Conservation (phyloP, 2,329 filamentous ascomycete species). For the Nigrospora osmanthi region DNA sequence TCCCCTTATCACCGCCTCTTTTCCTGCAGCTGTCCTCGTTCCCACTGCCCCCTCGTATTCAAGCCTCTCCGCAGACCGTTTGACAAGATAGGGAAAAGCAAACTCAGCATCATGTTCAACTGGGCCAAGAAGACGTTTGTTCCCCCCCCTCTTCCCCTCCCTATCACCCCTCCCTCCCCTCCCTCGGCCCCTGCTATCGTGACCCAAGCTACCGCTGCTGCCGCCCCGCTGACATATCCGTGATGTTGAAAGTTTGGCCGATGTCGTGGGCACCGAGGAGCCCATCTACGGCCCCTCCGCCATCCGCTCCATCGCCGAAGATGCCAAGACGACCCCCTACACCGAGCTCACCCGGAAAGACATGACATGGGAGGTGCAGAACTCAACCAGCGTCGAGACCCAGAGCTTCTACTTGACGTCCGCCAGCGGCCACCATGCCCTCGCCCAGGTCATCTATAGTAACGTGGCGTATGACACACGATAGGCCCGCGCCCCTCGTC, state of each 20-base stretch:
- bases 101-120: conserved; percentile 63
- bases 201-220: too few relatives aligned
- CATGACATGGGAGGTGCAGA: conserved; percentile 73
- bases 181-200: too few relatives aligned
- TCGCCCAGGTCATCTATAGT: conserved; percentile 94
- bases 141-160: too few relatives aligned
- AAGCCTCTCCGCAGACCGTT: too few relatives aligned
- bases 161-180: too few relatives aligned
- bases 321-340: conserved; percentile 70
- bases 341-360: conserved; percentile 72
- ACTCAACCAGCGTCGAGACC: conserved; percentile 86
- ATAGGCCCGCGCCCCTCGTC: not conserved
- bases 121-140: conserved; percentile 84
- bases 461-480: conserved; percentile 70
- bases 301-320: conserved; percentile 76
- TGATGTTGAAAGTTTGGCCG: conserved; percentile 44
- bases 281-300: conserved; percentile 88
- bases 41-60: too few relatives aligned
- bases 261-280: conserved; percentile 92
- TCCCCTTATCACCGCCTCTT: not conserved
- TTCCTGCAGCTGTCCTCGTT: not conserved
- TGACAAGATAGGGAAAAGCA: not conserved
- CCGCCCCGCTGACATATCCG: conserved; percentile 12
- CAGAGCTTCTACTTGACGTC: conserved; percentile 87
- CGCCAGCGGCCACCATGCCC: conserved; percentile 67